Conservation (phyloP, 2,329 filamentous ascomycete species). For the Aureobasidium namibiae region DNA sequence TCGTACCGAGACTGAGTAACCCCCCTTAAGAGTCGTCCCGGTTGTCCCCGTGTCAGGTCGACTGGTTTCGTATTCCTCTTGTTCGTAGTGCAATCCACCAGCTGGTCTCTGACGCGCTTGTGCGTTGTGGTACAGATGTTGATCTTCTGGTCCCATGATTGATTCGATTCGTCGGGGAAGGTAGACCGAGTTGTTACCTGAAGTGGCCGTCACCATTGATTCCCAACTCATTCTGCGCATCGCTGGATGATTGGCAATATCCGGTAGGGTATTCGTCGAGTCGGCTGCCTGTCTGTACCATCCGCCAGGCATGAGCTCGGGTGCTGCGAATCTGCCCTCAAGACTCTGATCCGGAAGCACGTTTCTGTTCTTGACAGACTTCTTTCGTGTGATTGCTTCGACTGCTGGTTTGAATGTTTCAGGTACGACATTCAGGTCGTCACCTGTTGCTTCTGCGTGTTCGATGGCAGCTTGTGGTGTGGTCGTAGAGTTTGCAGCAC, state of each 20-base stretch:
- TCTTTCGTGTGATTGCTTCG: conserved; percentile 39
- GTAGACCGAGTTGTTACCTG: conserved; percentile 53
- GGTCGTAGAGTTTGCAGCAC: conserved; percentile 64
- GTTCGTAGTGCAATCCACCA: conserved; percentile 37
- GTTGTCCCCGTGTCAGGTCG: conserved; percentile 3
- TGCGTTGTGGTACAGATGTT: conserved; percentile 62
- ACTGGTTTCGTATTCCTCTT: conserved; percentile 14
- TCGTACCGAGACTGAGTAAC: conserved; percentile 12
- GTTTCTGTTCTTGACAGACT: conserved; percentile 44
- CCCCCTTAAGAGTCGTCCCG: conserved; percentile 2
- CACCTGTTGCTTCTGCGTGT: conserved; percentile 65
- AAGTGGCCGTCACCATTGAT: conserved; percentile 55
- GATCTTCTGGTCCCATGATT: conserved; percentile 68
- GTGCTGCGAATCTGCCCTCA: conserved; percentile 69
- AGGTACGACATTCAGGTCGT: conserved; percentile 83
- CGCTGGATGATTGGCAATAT: conserved; percentile 11
- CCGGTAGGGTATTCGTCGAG: neutral
- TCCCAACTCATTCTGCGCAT: conserved; percentile 22
- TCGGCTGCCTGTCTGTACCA: conserved; percentile 63
- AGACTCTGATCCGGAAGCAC: conserved; percentile 67
- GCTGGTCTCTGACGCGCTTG: conserved; percentile 42
- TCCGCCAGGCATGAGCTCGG: conserved; percentile 58
- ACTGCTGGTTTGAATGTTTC: conserved; percentile 63
- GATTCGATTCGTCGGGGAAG: conserved; percentile 62
- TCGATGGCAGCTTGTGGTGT: conserved; percentile 80